Evolutionary conservation across 2,329 filamentous ascomycete species (phyloP), one percentile per base, ranked within the genome.

Genomic region (Botrytis aclada): DNA sequence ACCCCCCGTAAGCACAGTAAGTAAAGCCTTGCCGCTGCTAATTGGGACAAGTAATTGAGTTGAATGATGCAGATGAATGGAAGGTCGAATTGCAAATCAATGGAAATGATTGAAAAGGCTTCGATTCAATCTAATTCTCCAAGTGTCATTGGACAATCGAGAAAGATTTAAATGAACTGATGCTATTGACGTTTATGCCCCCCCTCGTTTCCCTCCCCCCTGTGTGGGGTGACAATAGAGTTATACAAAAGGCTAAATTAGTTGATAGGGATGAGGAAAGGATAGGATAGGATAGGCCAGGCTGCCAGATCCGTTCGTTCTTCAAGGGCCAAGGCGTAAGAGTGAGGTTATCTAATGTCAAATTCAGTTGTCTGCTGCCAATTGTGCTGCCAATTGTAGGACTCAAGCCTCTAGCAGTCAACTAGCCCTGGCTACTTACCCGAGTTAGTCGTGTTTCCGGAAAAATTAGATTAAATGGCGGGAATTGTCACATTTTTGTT

Each of bases 91-190:
- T 51, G 45, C 14, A 39, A 65, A 66, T 39, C 22, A 39, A n/a
- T 29, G 43, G 6, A 32, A 51, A 34, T 34, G 41, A 45, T 47
- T 47, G 43, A 65, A 51, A 51, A 47, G 63, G 63, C 64, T 54
- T 54, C 64, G 45, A 54, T 66, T 39, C 64, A 66, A 66, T 54
- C 64, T 66, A 66, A 39, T 66, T 66, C 45, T 6, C 45, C 16
- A 0, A 14, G 34, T 29, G 6, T 66, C 9, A 66, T 66, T 66
- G 64, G 64, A 20, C 18, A n/a, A 20, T 29, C 18, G 37, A 29
- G 45, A 34, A 14, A 54, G 37, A 7, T 54, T 66, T 66, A 54
- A 51, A 54, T 66, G 64, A 56, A 39, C 29, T 66, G 63, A 54
- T 39, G 29, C 63, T 66, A 54, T 66, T 67, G 25, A 54, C 37